phyloP scores from a whole-genome alignment of 2,329 filamentous ascomycete species.

The Alternaria gansuensis region DNA sequence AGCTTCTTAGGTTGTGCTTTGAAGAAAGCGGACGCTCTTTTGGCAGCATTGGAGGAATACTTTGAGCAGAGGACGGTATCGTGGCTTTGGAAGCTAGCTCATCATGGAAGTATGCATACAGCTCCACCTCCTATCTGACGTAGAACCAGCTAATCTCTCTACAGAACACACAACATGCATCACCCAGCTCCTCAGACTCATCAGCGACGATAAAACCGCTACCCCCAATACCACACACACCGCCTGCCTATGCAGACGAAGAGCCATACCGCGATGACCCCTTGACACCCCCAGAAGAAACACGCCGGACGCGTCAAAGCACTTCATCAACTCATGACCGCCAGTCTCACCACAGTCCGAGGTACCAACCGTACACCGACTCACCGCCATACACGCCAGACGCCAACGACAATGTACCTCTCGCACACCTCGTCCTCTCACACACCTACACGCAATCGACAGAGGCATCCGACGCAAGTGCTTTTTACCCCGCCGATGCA shows the following conservation, averaged over 20 bases:
- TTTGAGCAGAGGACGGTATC: background rate
- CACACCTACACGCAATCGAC: constrained; percentile 16
- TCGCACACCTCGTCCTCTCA: constrained; percentile 35
- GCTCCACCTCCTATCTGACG: background rate
- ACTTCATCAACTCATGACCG: constrained; percentile 3
- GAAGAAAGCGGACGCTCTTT: constrained; percentile 3
- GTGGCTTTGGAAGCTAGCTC: constrained; percentile 3
- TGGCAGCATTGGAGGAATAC: background rate
- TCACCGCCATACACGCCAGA: constrained; percentile 14
- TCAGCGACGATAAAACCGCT: constrained; percentile 14
- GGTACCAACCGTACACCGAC: constrained; percentile 19
- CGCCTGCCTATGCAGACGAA: constrained; percentile 12
- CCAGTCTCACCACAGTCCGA: constrained; percentile 1
- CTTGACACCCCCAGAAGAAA: background rate
- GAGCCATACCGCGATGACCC: constrained; percentile 23
- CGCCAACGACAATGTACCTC: constrained; percentile 40
- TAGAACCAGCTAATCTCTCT: constrained; percentile 2
- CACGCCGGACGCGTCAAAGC: constrained; percentile 3
- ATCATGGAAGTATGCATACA: constrained; percentile 17
- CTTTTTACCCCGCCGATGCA: constrained; percentile 35
- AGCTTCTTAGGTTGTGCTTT: background rate
- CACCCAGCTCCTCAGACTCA: constrained; percentile 6
- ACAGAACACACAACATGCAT: constrained; percentile 13
- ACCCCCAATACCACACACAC: constrained; percentile 4
- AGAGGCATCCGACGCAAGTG: background rate